Evolutionary conservation across 257 asterid species (phyloP), one percentile per base, ranked within the genome.

Genomic region (Craterostigma plantagineum): DNA sequence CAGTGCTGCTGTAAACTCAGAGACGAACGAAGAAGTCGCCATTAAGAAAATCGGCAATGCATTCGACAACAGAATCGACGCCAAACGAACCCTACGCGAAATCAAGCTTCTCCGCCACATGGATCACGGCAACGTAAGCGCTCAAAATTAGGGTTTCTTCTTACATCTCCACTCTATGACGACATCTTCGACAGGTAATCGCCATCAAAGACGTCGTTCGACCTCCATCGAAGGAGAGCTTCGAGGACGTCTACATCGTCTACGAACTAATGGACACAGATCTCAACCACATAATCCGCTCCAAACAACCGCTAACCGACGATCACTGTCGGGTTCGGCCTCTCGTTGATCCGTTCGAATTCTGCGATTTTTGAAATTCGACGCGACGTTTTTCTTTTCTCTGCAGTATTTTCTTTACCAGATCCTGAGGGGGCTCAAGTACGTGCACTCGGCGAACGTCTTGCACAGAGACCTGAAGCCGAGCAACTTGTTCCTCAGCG

Each of bases 381-480:
- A n/a, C n/a, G n/a, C n/a, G n/a, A n/a, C n/a, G n/a, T n/a, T n/a
- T n/a, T n/a, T n/a, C n/a, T n/a, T n/a, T n/a, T 23, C 6, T 23
- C 6, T 23, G 75, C 79, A 82, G 95, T 82, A 75, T 61, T 82
- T 82, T 44, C 82, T 82, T 36, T 82, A 82, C 63, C 95, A 82
- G 70, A 56, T 82, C 47, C 57, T 82, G 53, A 71, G 95, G 53
- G 95, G 95, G 56, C 92, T 82, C n/a, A 82, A 68, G 49, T 82
- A 82, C 43, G 81, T 82, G 49, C 94, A 82, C 65, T 82, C 94
- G 41, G 94, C 94, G 52, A 60, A 67, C 27, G 92, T 82, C 41
- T 65, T 82, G 73, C 94, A 82, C 57, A 92, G 94, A 53, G 94
- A 82, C 64, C 67, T 82, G 52, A 82, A 82, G 61, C 94, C 94